Percentiles rank a stretch among this genome's conserved stretches.
Evolutionary conservation across 1,139 yeast species (phyloP).

Genomic region (Entelexis sorbosivorans): DNA sequence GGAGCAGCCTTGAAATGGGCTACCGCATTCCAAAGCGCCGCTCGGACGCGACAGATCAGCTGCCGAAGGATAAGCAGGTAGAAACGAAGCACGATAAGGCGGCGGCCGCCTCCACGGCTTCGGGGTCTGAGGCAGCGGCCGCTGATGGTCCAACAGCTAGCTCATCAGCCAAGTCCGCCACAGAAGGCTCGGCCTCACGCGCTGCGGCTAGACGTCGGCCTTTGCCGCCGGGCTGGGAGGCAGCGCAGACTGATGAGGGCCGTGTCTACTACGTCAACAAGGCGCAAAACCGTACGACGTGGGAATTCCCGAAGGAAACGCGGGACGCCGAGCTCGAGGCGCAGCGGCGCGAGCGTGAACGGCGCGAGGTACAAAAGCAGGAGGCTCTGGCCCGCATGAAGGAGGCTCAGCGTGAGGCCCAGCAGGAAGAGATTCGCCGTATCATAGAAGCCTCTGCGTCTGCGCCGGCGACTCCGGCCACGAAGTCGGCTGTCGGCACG

Average conservation of each 20-base stretch:
- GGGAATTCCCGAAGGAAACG: constrained; percentile 46
- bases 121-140: neutral
- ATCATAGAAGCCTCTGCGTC: constrained; percentile 28
- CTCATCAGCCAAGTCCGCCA: neutral
- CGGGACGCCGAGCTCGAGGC: constrained; percentile 17
- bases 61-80: neutral
- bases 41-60: neutral
- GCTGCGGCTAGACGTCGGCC: neutral
- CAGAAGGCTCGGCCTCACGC: neutral
- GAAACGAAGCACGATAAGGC: too few relatives aligned
- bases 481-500: constrained; percentile 19
- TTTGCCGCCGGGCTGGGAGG: constrained; percentile 34
- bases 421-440: constrained; percentile 26
- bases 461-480: neutral
- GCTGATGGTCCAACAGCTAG: neutral
- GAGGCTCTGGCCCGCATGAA: constrained; percentile 26
- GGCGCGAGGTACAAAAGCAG: constrained; percentile 23
- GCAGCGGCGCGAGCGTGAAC: constrained; percentile 11
- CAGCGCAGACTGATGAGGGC: constrained; percentile 29
- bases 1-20: constrained; percentile 72
- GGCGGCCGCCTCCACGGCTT: too few relatives aligned
- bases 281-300: constrained; percentile 39
- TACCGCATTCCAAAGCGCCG: constrained; percentile 62
- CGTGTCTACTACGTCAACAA: constrained; percentile 46
- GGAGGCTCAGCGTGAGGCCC: constrained; percentile 21